Percentiles rank a stretch among this genome's conserved stretches.
Conservation (phyloP, 148 eudicot genomes). For the Vaccinium myrtillus region DNA sequence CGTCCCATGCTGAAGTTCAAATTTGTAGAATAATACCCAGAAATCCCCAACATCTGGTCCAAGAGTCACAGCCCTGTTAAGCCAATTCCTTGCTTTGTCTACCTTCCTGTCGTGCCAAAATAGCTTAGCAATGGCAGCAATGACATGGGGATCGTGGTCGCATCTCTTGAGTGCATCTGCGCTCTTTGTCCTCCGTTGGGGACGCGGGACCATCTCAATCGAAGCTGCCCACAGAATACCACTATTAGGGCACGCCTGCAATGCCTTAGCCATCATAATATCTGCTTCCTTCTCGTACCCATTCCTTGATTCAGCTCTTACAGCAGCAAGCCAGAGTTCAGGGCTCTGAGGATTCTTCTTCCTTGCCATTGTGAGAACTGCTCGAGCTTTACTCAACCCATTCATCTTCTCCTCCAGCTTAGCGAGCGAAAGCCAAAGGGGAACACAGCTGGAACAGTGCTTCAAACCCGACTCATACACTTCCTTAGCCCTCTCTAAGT, state of each 20-base stretch:
- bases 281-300: conserved; percentile 81
- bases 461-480: conserved; percentile 67
- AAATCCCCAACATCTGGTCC: conserved; percentile 90
- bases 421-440: conserved; percentile 91
- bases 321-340: conserved; percentile 94
- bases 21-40: conserved; percentile 85
- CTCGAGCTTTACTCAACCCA: conserved; percentile 87
- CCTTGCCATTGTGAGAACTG: conserved; percentile 76
- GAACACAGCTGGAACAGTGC: conserved; percentile 65
- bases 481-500: conserved; percentile 56
- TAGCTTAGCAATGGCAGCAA: conserved; percentile 76
- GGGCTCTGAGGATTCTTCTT: conserved; percentile 86
- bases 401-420: conserved; percentile 77
- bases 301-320: conserved; percentile 80
- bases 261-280: conserved; percentile 87
- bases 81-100: conserved; percentile 84
- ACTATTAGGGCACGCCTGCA: conserved; percentile 90
- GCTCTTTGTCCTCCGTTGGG: conserved; percentile 83
- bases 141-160: conserved; percentile 73
- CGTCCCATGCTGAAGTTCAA: conserved; percentile 79
- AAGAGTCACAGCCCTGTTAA: conserved; percentile 81
- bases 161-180: conserved; percentile 71
- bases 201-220: conserved; percentile 85
- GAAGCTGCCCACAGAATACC: conserved; percentile 92
- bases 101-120: conserved; percentile 97